phyloP scores from a whole-genome alignment of 768 basidiomycete species.

The Tulasnella sp. region DNA sequence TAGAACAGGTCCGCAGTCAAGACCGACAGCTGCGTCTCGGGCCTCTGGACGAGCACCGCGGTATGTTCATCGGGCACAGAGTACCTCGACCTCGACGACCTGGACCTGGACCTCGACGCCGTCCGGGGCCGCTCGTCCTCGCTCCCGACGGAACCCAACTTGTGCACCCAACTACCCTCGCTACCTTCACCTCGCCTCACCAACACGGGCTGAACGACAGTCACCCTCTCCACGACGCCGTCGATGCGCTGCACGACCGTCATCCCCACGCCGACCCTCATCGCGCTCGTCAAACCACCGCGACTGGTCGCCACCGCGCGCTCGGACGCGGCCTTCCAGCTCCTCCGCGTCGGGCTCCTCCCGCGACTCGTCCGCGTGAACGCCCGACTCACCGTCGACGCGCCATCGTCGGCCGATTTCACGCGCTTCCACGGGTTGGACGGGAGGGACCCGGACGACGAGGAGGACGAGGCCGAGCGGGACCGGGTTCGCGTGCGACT shows the following conservation, averaged over 20 bases:
- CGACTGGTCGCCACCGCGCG: background rate
- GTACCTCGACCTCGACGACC: background rate
- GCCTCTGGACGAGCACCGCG: background rate
- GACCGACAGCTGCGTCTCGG: background rate
- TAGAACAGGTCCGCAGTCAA: background rate
- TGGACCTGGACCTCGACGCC: conserved; percentile 2
- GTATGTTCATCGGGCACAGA: background rate
- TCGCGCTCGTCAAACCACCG: background rate
- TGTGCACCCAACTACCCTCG: background rate
- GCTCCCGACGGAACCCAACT: background rate
- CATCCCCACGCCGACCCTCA: background rate
- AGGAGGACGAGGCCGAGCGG: background rate
- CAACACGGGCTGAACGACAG: background rate
- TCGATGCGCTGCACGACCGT: background rate
- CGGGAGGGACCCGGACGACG: too few species aligned
- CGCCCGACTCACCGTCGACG: background rate
- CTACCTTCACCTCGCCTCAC: background rate
- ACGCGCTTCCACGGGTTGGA: background rate
- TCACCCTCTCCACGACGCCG: background rate
- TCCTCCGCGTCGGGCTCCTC: conserved; percentile 1
- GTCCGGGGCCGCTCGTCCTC: background rate
- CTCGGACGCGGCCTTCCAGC: conserved; percentile 7
- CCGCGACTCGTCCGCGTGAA: background rate
- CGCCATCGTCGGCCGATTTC: background rate
- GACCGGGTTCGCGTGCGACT: background rate